These are phyloP conservation scores for Cyberlindnera subsufficiens DNA, from an alignment of 805 yeast species.

Conservation along the genomic window DNA sequence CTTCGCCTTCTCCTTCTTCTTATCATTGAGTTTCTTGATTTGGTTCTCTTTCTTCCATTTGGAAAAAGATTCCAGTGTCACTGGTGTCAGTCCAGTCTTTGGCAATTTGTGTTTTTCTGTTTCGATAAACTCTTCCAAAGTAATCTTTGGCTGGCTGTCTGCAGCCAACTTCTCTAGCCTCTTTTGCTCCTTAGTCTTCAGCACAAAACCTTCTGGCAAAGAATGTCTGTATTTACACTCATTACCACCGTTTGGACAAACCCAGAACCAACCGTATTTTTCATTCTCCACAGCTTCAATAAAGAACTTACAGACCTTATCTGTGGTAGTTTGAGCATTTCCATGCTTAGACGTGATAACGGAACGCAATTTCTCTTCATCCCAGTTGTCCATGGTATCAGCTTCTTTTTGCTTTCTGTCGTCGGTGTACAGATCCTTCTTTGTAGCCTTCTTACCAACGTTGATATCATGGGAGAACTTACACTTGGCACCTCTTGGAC, in stretches of 20 bases:
- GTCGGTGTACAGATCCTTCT: slow-evolving; percentile 91
- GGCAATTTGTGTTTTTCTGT: slow-evolving; percentile 86
- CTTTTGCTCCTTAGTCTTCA: slow-evolving; percentile 95
- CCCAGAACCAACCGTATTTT: slow-evolving; percentile 99
- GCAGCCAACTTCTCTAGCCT: slow-evolving; percentile 80
- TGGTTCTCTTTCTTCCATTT: slow-evolving; percentile 77
- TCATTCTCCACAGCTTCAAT: slow-evolving; percentile 96
- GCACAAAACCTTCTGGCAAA: slow-evolving; percentile 92
- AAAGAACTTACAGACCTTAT: slow-evolving; percentile 87
- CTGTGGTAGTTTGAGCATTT: slow-evolving; percentile 89
- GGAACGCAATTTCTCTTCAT: slow-evolving; percentile 84
- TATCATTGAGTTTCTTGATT: slow-evolving; percentile 45
- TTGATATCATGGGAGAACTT: slow-evolving; percentile 88
- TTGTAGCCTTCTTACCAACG: slow-evolving; percentile 80
- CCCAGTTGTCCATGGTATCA: slow-evolving; percentile 96
- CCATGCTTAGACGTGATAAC: slow-evolving; percentile 93
- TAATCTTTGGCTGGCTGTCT: slow-evolving; percentile 81
- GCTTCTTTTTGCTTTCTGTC: slow-evolving; percentile 61
- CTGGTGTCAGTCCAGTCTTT: slow-evolving; percentile 68
- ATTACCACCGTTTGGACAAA: slow-evolving; percentile 90
- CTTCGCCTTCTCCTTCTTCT: slow-evolving; percentile 28
- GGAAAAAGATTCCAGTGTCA: slow-evolving; percentile 72
- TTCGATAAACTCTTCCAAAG: slow-evolving; percentile 93
- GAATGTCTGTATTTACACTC: slow-evolving; percentile 94
- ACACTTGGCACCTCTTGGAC: slow-evolving; percentile 79